These are phyloP conservation scores for Apostasia shenzhenica DNA, from an alignment of 106 monocot species.

Conservation along the genomic window DNA sequence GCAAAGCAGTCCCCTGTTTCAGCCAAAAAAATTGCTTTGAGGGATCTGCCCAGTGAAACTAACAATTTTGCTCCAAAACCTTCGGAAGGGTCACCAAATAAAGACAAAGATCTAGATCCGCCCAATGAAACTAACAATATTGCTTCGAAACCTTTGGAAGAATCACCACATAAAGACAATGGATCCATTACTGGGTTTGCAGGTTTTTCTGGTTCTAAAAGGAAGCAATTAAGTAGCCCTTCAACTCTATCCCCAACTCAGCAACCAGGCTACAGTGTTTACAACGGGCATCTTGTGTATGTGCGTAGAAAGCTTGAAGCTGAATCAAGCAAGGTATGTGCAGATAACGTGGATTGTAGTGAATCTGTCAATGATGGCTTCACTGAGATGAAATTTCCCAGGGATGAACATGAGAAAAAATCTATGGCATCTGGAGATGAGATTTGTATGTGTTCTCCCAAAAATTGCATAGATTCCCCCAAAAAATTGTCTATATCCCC, in stretches of 20 bases:
- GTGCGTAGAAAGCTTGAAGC: conserved; percentile 65
- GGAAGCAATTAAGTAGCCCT: conserved; percentile 31
- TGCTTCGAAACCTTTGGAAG: conserved; percentile 1
- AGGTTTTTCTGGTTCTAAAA: conserved; percentile 45
- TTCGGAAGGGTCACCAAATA: conserved; percentile 12
- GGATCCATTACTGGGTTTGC: conserved; percentile 6
- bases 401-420: conserved; percentile 5
- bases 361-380: background rate
- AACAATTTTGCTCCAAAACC: conserved; percentile 15
- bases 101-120: conserved; percentile 13
- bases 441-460: too few species aligned
- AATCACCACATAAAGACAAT: conserved; percentile 24
- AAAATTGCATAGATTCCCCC: too few species aligned
- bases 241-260: conserved; percentile 24
- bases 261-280: conserved; percentile 8
- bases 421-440: too few species aligned
- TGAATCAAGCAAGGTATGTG: conserved; percentile 32
- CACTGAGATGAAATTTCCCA: conserved; percentile 8
- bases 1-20: conserved; percentile 39
- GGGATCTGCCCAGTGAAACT: conserved; percentile 41
- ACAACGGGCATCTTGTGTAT: conserved; percentile 60
- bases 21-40: conserved; percentile 38
- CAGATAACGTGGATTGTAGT: background rate
- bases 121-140: conserved; percentile 27
- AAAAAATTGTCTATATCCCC: too few species aligned